phyloP scores from a whole-genome alignment of 305 asterid genomes.

The Petunia hybrid region DNA sequence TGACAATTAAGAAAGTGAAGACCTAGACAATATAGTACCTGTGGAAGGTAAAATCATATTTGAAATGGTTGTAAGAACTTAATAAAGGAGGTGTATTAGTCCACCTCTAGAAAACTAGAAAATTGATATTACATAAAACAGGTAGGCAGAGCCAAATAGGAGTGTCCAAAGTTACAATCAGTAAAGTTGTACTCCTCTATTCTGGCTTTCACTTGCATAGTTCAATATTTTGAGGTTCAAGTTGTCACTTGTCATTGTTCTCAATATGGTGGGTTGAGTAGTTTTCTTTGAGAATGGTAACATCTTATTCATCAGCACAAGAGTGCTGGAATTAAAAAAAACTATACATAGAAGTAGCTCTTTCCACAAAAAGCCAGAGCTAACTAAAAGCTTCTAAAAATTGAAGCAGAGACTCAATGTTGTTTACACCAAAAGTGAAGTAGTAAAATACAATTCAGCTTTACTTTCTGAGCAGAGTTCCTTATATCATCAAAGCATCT shows the following conservation, averaged over 20 bases:
- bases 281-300: no score
- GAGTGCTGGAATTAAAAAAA: no score
- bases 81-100: constrained; percentile 10
- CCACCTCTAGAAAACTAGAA: background rate
- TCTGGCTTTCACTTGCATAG: background rate
- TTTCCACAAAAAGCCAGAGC: no score
- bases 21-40: background rate
- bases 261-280: background rate
- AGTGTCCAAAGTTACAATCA: constrained; percentile 16
- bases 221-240: background rate
- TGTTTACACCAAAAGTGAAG: no score
- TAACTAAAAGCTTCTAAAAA: no score
- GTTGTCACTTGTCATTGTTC: constrained; percentile 24
- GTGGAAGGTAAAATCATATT: constrained; percentile 23
- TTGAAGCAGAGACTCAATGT: no score
- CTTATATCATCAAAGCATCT: no score
- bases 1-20: constrained; percentile 18
- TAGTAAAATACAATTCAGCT: no score
- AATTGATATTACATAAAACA: background rate
- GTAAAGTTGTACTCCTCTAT: constrained; percentile 15
- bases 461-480: no score
- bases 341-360: no score
- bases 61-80: constrained; percentile 12
- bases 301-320: no score
- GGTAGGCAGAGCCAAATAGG: constrained; percentile 21